Evolutionary conservation across 805 yeast genomes (phyloP), one percentile per base, ranked within the genome.

Genomic region (Candida incommunis): DNA sequence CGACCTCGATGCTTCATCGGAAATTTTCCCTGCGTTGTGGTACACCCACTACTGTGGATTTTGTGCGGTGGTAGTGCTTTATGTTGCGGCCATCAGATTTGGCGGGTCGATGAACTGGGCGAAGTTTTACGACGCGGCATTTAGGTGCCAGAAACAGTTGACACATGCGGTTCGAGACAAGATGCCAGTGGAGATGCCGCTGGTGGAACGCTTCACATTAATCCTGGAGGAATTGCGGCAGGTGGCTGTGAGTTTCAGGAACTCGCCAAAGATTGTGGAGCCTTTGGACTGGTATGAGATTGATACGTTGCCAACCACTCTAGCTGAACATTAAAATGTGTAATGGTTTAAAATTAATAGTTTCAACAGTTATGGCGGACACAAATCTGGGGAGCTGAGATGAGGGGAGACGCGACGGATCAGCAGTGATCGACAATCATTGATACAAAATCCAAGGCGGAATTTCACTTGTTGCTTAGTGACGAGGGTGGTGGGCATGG

Each of bases 1-100:
- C 29, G 48, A 44, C 4, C 35, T 48, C 22, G 37, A 40, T 21
- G 43, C 34, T 3, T 34, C 34, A 15, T 18, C 26, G 3, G 48
- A 48, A 23, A 43, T 48, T 2, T 47, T 26, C 23, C 40, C 51
- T 4, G 47, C 51, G 11, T 42, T 48, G n/a, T 48, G 51, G 51
- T 44, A 46, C 26, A 48, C 51, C 3, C 51, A 48, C 35, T 48
- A 48, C 25, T 47, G 45, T 23, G 46, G 45, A 20, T 48, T 48
- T 45, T 46, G 50, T 22, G 22, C 51, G 13, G 50, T 48, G 21
- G 50, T 48, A 2, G 51, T 41, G 23, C 40, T 48, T n/a, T 48
- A 48, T 25, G 50, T 48, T 22, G 43, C 45, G 16, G 21, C 42
- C 23, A 47, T 48, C 26, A 41, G 49, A n/a, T 22, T 44, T 16